These are phyloP conservation scores for Candida ortonii DNA, from an alignment of 805 yeast genomes.

Conservation along the genomic window DNA sequence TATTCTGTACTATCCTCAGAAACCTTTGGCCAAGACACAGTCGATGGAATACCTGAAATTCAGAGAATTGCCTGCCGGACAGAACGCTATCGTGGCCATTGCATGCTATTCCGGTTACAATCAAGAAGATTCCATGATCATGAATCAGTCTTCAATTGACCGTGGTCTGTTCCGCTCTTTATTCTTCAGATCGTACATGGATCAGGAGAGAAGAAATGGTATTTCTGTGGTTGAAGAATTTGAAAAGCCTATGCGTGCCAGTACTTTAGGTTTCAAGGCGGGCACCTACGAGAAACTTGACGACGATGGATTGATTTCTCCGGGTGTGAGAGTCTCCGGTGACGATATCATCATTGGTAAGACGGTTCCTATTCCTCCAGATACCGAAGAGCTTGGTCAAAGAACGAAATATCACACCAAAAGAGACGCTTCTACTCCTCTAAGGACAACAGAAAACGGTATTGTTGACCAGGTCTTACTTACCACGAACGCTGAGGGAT, in stretches of 20 bases:
- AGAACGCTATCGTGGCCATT: slow-evolving; percentile 97
- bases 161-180: slow-evolving; percentile 93
- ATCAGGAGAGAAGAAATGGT: slow-evolving; percentile 97
- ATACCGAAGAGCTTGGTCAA: slow-evolving; percentile 97
- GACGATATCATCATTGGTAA: slow-evolving; percentile 98
- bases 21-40: slow-evolving; percentile 96
- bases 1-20: slow-evolving; percentile 94
- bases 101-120: slow-evolving; percentile 97
- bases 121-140: slow-evolving; percentile 99
- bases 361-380: slow-evolving; percentile 99
- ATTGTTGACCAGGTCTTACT: slow-evolving; percentile 96
- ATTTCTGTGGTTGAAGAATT: slow-evolving; percentile 97
- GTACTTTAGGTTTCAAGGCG: slow-evolving; percentile 91
- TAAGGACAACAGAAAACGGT: slow-evolving; percentile 96
- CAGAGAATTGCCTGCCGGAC: slow-evolving; percentile 98
- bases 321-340: slow-evolving; percentile 98
- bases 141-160: slow-evolving; percentile 97
- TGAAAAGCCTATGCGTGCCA: slow-evolving; percentile 94
- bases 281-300: slow-evolving; percentile 98
- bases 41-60: slow-evolving; percentile 97
- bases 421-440: slow-evolving; percentile 97
- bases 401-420: slow-evolving; percentile 97
- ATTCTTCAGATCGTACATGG: slow-evolving; percentile 97
- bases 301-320: slow-evolving; percentile 96
- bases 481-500: slow-evolving; percentile 97